These are phyloP conservation scores for Moricandia arvensis DNA, from an alignment of 345 rosid genomes.

Conservation along the genomic window DNA sequence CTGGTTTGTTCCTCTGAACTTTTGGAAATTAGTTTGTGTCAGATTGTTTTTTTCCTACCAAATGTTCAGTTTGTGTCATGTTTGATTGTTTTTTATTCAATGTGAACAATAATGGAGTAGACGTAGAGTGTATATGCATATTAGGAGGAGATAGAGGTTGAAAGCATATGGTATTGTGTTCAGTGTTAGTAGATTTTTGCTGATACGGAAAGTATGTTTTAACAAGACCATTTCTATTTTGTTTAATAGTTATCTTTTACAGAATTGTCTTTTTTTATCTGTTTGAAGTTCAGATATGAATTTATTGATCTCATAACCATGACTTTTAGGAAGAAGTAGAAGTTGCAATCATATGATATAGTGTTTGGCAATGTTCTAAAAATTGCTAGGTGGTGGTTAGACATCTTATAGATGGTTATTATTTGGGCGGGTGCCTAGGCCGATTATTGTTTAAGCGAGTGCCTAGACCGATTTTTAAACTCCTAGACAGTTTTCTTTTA, in stretches of 20 bases:
- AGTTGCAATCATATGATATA: background rate
- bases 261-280: too few species aligned
- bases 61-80: background rate
- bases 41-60: background rate
- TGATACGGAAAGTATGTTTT: background rate
- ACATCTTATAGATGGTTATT: too few species aligned
- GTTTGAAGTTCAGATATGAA: background rate
- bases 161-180: background rate
- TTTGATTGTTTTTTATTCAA: background rate
- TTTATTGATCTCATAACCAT: background rate
- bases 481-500: too few species aligned
- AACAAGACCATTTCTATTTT: background rate
- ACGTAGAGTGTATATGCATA: too few species aligned
- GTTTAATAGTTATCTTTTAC: background rate
- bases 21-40: background rate
- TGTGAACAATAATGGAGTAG: too few species aligned
- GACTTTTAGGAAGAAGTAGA: background rate
- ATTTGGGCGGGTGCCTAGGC: too few species aligned
- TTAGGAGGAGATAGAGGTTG: background rate
- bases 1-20: conserved; percentile 45
- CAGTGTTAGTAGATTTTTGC: background rate
- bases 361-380: too few species aligned
- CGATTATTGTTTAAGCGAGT: too few species aligned
- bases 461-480: too few species aligned
- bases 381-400: too few species aligned